phyloP scores from a whole-genome alignment of 2,329 filamentous ascomycete genomes.

The Xylariaceae sp. region DNA sequence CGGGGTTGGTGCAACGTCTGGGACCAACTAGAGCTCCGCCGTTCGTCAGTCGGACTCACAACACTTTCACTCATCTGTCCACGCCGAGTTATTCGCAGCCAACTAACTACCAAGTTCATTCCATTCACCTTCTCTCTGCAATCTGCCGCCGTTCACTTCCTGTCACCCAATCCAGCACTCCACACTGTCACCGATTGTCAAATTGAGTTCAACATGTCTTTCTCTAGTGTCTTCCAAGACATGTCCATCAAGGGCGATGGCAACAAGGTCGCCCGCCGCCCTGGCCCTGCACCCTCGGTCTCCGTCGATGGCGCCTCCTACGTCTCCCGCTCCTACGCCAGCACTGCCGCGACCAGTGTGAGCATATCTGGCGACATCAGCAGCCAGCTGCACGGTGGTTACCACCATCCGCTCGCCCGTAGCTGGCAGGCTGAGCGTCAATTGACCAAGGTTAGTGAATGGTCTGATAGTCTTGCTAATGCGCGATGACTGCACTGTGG shows the following conservation, averaged over 20 bases:
- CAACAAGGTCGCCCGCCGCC: constrained; percentile 39
- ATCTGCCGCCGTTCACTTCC: constrained; percentile 6
- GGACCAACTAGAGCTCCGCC: too few species aligned
- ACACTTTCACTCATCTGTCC: not conserved
- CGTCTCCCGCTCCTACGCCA: constrained; percentile 61
- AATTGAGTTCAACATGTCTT: constrained; percentile 48
- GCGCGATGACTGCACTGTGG: not conserved
- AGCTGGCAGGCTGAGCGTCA: constrained; percentile 82
- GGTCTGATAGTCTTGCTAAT: not conserved
- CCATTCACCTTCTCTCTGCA: not conserved
- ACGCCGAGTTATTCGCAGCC: not conserved
- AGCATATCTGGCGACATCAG: constrained; percentile 73
- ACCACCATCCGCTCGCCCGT: constrained; percentile 73
- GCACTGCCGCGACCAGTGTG: constrained; percentile 63
- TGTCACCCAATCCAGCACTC: not conserved
- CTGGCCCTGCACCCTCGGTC: constrained; percentile 42
- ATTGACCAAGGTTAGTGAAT: constrained; percentile 67
- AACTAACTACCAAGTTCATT: not conserved
- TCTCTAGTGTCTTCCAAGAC: constrained; percentile 65
- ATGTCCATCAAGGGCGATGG: constrained; percentile 54
- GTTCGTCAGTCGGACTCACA: too few species aligned
- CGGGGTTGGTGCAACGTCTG: too few species aligned
- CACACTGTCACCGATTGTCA: too few species aligned
- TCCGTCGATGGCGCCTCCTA: constrained; percentile 61
- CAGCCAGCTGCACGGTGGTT: constrained; percentile 79